Evolutionary conservation across 805 yeast genomes (phyloP).

Genomic region (Suhomyces emberorum): DNA sequence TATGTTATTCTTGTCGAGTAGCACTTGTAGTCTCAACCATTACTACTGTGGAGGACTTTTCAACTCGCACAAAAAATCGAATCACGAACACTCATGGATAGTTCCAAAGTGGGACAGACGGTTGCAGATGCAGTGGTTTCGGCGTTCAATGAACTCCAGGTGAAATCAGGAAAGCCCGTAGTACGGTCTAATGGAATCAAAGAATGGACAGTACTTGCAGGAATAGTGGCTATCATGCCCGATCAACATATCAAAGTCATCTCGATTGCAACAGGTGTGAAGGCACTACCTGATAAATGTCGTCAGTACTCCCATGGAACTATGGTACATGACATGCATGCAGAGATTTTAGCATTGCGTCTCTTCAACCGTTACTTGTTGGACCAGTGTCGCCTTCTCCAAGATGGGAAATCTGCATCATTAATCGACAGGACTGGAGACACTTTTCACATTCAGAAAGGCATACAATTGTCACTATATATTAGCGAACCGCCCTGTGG

Average conservation of each 20-base stretch:
- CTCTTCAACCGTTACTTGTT: constrained; percentile 62
- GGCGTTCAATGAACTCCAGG: constrained; percentile 27
- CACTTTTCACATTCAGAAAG: constrained; percentile 30
- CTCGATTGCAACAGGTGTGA: constrained; percentile 76
- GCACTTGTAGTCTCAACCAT: no score
- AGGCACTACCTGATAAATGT: constrained; percentile 61
- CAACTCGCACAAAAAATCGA: no score
- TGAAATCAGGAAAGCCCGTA: constrained; percentile 54
- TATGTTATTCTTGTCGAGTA: no score
- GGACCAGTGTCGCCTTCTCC: constrained; percentile 38
- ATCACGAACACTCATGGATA: no score
- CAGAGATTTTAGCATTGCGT: constrained; percentile 75
- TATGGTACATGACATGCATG: constrained; percentile 84
- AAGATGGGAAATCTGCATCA: constrained; percentile 10
- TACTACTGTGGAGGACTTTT: no score
- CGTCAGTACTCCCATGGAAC: constrained; percentile 47
- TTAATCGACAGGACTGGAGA: constrained; percentile 12
- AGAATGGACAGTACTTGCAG: constrained; percentile 87
- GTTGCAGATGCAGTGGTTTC: constrained; percentile 14
- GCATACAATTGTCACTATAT: constrained; percentile 52
- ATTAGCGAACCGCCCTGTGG: constrained; percentile 88
- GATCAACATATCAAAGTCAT: constrained; percentile 33
- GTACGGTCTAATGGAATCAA: constrained; percentile 57
- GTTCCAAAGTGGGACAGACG: no score
- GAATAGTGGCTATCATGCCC: constrained; percentile 49